phyloP scores from a whole-genome alignment of 257 asterid genomes.

The Przewalskia tangutica region DNA sequence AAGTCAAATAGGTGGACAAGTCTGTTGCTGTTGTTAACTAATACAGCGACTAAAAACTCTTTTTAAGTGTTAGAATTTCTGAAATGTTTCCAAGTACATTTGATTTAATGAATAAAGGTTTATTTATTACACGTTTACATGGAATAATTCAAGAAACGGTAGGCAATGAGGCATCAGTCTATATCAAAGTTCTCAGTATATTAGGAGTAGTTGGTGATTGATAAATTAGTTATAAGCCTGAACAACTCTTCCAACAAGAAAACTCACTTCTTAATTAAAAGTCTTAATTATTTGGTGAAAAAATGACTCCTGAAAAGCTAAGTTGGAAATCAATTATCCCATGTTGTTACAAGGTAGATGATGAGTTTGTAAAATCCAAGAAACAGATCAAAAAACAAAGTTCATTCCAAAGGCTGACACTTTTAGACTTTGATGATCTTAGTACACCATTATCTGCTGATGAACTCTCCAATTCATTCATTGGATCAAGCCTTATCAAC shows the following conservation, averaged over 20 bases:
- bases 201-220: slow-evolving; percentile 6
- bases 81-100: slow-evolving; percentile 3
- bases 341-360: slow-evolving; percentile 5
- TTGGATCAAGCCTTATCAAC: background rate
- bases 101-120: background rate
- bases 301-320: background rate
- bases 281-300: background rate
- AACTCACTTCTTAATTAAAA: background rate
- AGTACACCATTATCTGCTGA: slow-evolving; percentile 6
- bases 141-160: slow-evolving; percentile 3
- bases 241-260: background rate
- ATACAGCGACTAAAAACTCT: slow-evolving; percentile 2
- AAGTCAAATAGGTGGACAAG: slow-evolving; percentile 10
- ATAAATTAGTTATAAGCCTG: background rate
- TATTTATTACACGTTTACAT: background rate
- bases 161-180: slow-evolving; percentile 1
- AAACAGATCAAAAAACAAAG: background rate
- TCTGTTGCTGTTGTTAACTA: background rate
- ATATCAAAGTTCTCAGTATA: background rate
- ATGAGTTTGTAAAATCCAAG: background rate
- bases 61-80: background rate
- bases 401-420: slow-evolving; percentile 4
- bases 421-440: slow-evolving; percentile 5
- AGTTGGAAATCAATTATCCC: slow-evolving; percentile 7
- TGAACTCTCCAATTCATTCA: slow-evolving; percentile 8